Evolutionary conservation across 768 basidiomycete species (phyloP).

Genomic region (Boletus vermiculosoides): DNA sequence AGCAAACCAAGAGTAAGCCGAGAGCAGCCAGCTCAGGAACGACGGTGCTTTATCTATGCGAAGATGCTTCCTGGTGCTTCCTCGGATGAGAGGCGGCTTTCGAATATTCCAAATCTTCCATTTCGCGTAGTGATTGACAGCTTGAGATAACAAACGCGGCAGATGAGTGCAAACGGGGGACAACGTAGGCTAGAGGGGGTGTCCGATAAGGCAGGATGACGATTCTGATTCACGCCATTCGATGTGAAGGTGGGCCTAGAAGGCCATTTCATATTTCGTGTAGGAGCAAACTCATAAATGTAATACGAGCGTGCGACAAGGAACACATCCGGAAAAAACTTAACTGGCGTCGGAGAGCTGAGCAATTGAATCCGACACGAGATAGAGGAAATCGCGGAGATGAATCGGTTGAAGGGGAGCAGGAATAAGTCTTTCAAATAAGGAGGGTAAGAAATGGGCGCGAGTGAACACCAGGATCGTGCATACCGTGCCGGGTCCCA

Average conservation of each 20-base stretch:
- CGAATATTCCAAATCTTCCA: background rate
- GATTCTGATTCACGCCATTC: background rate
- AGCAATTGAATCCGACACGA: background rate
- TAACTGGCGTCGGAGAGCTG: background rate
- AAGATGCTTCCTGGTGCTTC: background rate
- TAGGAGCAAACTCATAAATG: background rate
- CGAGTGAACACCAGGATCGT: background rate
- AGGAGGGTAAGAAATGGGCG: background rate
- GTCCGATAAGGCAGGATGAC: background rate
- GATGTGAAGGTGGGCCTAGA: background rate
- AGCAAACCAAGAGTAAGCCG: background rate
- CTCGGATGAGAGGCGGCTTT: slow-evolving; percentile 11
- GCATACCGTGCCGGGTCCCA: background rate
- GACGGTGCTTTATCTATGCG: background rate
- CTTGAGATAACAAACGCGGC: background rate
- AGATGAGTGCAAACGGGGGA: background rate
- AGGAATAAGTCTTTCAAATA: background rate
- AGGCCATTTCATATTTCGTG: background rate
- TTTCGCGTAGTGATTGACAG: slow-evolving; percentile 8
- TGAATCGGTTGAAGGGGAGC: background rate
- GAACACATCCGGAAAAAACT: background rate
- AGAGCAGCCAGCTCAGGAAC: background rate
- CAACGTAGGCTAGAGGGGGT: slow-evolving; percentile 1
- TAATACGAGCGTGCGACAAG: background rate
- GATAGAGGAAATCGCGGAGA: slow-evolving; percentile 4